Evolutionary conservation across 768 basidiomycete genomes (phyloP).

Genomic region (Auricularia auricula-judae): DNA sequence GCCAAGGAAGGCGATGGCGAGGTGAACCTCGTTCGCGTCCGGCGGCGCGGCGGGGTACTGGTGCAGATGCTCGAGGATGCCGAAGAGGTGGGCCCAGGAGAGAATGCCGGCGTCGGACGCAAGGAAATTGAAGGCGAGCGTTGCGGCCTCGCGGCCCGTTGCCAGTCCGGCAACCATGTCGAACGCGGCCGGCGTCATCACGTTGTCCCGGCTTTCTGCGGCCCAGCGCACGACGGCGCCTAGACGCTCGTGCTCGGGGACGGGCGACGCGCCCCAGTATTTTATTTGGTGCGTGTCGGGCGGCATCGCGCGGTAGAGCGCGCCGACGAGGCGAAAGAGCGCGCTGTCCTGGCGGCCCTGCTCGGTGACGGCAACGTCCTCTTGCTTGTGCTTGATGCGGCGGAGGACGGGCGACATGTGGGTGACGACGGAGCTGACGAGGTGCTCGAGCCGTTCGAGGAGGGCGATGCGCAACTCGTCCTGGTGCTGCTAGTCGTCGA

Average conservation of each 20-base stretch:
- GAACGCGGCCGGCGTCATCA: constrained; percentile 69
- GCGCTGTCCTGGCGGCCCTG: constrained; percentile 71
- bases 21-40: constrained; percentile 39
- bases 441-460: constrained; percentile 54
- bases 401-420: constrained; percentile 21
- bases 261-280: constrained; percentile 68
- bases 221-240: constrained; percentile 82
- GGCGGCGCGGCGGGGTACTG: constrained; percentile 14
- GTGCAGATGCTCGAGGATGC: constrained; percentile 50
- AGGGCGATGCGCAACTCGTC: constrained; percentile 44
- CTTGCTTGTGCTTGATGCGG: constrained; percentile 75
- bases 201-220: constrained; percentile 58
- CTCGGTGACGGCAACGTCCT: constrained; percentile 65
- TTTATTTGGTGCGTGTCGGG: constrained; percentile 61
- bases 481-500: constrained; percentile 13
- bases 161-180: constrained; percentile 83
- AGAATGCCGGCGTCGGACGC: constrained; percentile 48
- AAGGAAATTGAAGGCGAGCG: constrained; percentile 82
- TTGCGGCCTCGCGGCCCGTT: constrained; percentile 75
- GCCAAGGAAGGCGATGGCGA: constrained; percentile 72
- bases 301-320: constrained; percentile 65
- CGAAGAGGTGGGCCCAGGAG: constrained; percentile 69
- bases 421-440: constrained; percentile 31
- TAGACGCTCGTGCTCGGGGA: constrained; percentile 23
- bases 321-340: constrained; percentile 72